phyloP scores from a whole-genome alignment of 208 protist species.

The Trypanosoma scelopori region DNA sequence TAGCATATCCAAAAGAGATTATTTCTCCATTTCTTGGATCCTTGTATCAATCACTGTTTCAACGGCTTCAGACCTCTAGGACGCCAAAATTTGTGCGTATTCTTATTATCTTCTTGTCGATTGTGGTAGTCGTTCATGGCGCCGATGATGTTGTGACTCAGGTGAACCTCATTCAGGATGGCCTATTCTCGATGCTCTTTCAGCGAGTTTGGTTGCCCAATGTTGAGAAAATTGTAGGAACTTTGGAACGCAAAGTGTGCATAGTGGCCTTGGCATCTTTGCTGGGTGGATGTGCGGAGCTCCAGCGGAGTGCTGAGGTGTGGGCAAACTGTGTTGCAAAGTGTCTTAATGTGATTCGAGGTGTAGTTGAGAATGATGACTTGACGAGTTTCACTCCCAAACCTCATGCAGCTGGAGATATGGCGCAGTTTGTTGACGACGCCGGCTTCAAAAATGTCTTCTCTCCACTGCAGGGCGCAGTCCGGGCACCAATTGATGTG shows the following conservation, averaged over 20 bases:
- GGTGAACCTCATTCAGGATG: slow-evolving; percentile 67
- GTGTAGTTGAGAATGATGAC: slow-evolving; percentile 72
- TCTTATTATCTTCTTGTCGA: slow-evolving; percentile 87
- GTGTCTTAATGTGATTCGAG: slow-evolving; percentile 79
- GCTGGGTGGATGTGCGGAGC: slow-evolving; percentile 54
- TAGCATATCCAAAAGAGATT: slow-evolving; percentile 64
- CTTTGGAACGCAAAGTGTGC: slow-evolving; percentile 82
- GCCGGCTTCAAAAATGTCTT: slow-evolving; percentile 63
- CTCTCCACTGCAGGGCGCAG: slow-evolving; percentile 75
- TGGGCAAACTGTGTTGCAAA: slow-evolving; percentile 68
- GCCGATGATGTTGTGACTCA: slow-evolving; percentile 55
- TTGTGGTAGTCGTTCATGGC: slow-evolving; percentile 62
- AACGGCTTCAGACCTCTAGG: slow-evolving; percentile 56
- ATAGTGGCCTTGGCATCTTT: slow-evolving; percentile 75
- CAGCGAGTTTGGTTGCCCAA: slow-evolving; percentile 74
- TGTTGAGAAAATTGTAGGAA: slow-evolving; percentile 84
- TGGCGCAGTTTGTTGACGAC: slow-evolving; percentile 33
- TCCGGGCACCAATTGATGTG: slow-evolving; percentile 60
- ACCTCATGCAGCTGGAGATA: slow-evolving; percentile 33
- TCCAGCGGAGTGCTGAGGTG: slow-evolving; percentile 56
- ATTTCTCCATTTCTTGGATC: slow-evolving; percentile 55
- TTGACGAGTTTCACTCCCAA: slow-evolving; percentile 67
- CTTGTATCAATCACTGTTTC: slow-evolving; percentile 71
- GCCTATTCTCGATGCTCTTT: slow-evolving; percentile 82
- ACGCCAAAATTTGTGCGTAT: slow-evolving; percentile 92